Evolutionary conservation across 2,329 filamentous ascomycete species (phyloP), one percentile per base, ranked within the genome.

Genomic region (Neocatenulostroma microsporum): DNA sequence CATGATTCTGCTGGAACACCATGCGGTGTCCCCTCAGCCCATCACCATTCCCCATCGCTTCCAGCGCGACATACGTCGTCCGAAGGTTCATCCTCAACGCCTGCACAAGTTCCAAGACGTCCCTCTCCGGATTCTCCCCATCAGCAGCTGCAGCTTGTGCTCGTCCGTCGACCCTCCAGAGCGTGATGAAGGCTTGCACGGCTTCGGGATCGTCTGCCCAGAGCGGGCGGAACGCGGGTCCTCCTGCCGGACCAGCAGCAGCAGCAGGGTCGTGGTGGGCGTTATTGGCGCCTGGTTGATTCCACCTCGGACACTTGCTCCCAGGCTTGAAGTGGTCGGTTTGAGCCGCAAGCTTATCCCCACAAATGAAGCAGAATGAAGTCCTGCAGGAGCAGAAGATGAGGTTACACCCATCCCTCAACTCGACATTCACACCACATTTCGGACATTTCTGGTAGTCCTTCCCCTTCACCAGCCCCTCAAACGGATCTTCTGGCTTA

Each of bases 281-380:
- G 19, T 25, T 15, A 5, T 8, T 18, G n/a, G 20, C 3, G 9
- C 21, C 20, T 4, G 32, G 32, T 21, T 34, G 32, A 25, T 34
- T 34, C 32, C 32, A 34, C 21, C 14, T 24, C 14, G 32, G 32
- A 21, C 32, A 34, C 12, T 17, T 17, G 13, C 17, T 34, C n/a
- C 32, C 32, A 4, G 4, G 5, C n/a, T 18, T 21, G 21, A 24
- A 25, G n/a, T 34, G 32, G 9, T 34, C 21, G 6, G 7, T 15
- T 6, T 6, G 9, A 12, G 4, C 9, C 13, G 4, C 14, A 11
- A 34, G 14, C 12, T 14, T 10, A 4, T 11, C 14, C 11, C 41
- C 41, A 20, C 41, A 44, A n/a, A 39, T 39, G 21, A 35, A 39
- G 31, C 41, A 41, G 18, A 44, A 41, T 7, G 33, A 3, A 15